Evolutionary conservation across 2,329 filamentous ascomycete genomes (phyloP).

Genomic region (Fusarium solani-melongenae): DNA sequence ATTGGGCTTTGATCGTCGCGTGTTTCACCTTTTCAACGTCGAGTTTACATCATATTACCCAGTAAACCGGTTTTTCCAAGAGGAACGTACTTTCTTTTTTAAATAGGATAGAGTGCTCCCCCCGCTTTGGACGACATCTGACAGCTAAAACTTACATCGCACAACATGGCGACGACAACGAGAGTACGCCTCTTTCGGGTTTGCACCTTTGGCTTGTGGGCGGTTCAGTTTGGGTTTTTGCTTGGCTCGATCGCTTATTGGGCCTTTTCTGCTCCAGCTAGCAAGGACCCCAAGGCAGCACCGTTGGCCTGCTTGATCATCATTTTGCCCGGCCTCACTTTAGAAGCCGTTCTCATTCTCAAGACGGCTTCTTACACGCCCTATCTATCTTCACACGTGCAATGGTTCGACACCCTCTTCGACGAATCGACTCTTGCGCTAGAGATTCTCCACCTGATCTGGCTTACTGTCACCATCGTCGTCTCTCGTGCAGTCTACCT

Average conservation of each 20-base stretch:
- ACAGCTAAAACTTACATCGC: not conserved
- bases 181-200: not conserved
- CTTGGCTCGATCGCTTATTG: not conserved
- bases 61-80: not conserved
- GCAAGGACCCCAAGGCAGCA: not conserved
- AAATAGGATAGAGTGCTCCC: not conserved
- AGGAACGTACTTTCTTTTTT: not conserved
- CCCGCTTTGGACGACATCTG: not conserved
- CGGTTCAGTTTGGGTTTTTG: conserved; percentile 13
- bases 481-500: not conserved
- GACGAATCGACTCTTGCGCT: conserved; percentile 33
- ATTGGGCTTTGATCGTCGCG: conserved; percentile 10
- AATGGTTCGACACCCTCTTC: conserved; percentile 22
- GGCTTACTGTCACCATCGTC: conserved; percentile 19
- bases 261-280: not conserved
- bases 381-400: not conserved
- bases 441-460: conserved; percentile 24
- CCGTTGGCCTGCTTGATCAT: not conserved
- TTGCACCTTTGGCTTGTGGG: conserved; percentile 18
- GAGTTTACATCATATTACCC: not conserved
- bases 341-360: conserved; percentile 38
- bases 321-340: not conserved
- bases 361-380: conserved; percentile 33
- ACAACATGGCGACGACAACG: not conserved
- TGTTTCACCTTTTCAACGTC: not conserved